These are phyloP conservation scores for Globisporangium ultimum DNA, from an alignment of 352 stramenopile species.

Conservation along the genomic window DNA sequence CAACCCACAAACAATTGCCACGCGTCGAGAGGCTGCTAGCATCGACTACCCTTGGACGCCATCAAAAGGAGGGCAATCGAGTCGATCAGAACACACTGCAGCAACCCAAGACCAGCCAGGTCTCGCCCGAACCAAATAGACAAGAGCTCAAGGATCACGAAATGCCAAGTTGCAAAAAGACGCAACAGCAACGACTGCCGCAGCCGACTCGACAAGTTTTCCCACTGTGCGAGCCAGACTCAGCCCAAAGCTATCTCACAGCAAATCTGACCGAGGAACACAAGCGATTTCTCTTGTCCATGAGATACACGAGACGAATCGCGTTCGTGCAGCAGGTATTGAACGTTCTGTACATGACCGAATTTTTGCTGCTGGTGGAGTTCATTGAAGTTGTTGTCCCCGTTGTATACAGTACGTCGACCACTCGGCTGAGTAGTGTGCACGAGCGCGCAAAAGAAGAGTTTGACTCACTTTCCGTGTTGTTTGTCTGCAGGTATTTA, in stretches of 20 bases:
- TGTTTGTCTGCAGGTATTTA: background rate
- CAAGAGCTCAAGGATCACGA: background rate
- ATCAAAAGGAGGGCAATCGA: background rate
- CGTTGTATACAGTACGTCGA: constrained; percentile 16
- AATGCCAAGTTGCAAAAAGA: background rate
- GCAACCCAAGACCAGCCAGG: background rate
- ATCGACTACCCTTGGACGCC: background rate
- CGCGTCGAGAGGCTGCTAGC: background rate
- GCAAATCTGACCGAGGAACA: no score
- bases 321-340: constrained; percentile 2
- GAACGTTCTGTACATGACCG: constrained; percentile 13
- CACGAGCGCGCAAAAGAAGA: no score
- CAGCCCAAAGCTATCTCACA: no score
- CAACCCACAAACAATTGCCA: background rate
- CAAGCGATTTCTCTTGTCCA: background rate
- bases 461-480: no score
- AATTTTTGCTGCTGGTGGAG: constrained; percentile 18
- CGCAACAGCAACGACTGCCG: background rate
- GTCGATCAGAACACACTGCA: background rate
- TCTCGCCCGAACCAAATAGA: background rate
- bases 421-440: background rate
- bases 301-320: background rate
- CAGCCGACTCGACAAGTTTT: background rate
- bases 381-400: constrained; percentile 20
- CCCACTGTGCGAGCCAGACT: background rate